These are phyloP conservation scores for Omphalotus olearius DNA, from an alignment of 1,284 basidiomycete genomes.

Conservation along the genomic window DNA sequence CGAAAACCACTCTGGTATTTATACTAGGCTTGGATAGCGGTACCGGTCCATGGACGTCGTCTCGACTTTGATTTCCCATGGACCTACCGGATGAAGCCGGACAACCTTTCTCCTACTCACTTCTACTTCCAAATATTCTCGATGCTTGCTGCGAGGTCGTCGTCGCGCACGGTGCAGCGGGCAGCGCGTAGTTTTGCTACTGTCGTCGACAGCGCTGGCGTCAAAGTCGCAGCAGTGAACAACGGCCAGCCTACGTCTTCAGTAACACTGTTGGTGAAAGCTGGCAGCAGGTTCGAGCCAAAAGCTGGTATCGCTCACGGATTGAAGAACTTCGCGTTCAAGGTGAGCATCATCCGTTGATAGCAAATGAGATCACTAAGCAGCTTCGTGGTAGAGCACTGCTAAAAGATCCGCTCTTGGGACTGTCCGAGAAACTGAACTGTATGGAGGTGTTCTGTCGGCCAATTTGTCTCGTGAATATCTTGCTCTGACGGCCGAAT, in stretches of 20 bases:
- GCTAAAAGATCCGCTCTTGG: slow-evolving; percentile 84
- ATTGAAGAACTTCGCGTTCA: slow-evolving; percentile 96
- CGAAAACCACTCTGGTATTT: too few relatives aligned
- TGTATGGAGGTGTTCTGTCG: slow-evolving; percentile 92
- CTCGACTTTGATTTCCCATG: slow-evolving; percentile 1
- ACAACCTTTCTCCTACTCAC: not conserved
- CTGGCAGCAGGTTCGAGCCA: slow-evolving; percentile 83
- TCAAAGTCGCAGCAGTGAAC: slow-evolving; percentile 85
- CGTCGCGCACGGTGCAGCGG: slow-evolving; percentile 52
- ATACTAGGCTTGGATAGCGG: not conserved
- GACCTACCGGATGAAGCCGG: slow-evolving; percentile 5
- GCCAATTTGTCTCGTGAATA: slow-evolving; percentile 87
- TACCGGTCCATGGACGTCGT: not conserved
- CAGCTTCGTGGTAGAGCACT: slow-evolving; percentile 58
- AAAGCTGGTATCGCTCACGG: slow-evolving; percentile 87
- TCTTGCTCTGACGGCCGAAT: slow-evolving; percentile 90
- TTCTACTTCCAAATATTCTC: slow-evolving; percentile 13
- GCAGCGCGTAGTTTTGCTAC: slow-evolving; percentile 73
- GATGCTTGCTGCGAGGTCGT: slow-evolving; percentile 61
- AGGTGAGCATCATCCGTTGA: slow-evolving; percentile 51
- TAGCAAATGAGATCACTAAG: not conserved
- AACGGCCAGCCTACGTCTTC: slow-evolving; percentile 77
- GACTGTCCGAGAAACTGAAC: slow-evolving; percentile 89
- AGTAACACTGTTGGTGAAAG: slow-evolving; percentile 88
- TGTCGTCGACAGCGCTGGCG: slow-evolving; percentile 71